These are phyloP conservation scores for Conidiobolus coronatus DNA, from an alignment of 371 early-diverging fungal species.

Conservation along the genomic window DNA sequence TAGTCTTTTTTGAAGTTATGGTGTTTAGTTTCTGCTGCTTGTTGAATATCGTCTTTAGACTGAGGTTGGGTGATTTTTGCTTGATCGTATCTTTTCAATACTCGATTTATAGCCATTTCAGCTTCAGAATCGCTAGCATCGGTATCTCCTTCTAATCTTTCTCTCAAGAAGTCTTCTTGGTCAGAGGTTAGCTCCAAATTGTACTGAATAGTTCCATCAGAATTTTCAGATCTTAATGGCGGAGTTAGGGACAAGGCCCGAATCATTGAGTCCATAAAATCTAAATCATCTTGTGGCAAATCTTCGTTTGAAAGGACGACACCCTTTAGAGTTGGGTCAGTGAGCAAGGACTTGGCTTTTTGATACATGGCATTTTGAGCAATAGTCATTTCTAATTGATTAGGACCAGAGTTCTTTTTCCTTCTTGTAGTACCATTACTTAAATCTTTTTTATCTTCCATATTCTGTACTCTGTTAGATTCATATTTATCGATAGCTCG, in stretches of 20 bases:
- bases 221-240: background rate
- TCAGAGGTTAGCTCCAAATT: too few species aligned
- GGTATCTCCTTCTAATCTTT: background rate
- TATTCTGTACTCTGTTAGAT: constrained; percentile 28
- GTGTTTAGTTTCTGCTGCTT: constrained; percentile 23
- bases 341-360: background rate
- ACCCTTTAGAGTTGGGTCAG: background rate
- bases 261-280: background rate
- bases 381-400: background rate
- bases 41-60: constrained; percentile 20
- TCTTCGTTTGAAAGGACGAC: background rate
- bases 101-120: constrained; percentile 5
- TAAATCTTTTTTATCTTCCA: constrained; percentile 11
- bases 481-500: constrained; percentile 41
- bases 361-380: background rate
- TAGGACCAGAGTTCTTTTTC: background rate
- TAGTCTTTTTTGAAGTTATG: constrained; percentile 42
- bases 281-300: background rate
- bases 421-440: constrained; percentile 4
- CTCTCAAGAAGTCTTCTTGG: too few species aligned
- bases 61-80: constrained; percentile 17
- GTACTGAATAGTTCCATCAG: too few species aligned
- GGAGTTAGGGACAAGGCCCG: background rate
- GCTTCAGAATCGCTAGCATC: constrained; percentile 19
- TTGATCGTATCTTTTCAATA: constrained; percentile 25